Conservation (phyloP, 2,329 filamentous ascomycete species). For the Colletotrichum navitas region DNA sequence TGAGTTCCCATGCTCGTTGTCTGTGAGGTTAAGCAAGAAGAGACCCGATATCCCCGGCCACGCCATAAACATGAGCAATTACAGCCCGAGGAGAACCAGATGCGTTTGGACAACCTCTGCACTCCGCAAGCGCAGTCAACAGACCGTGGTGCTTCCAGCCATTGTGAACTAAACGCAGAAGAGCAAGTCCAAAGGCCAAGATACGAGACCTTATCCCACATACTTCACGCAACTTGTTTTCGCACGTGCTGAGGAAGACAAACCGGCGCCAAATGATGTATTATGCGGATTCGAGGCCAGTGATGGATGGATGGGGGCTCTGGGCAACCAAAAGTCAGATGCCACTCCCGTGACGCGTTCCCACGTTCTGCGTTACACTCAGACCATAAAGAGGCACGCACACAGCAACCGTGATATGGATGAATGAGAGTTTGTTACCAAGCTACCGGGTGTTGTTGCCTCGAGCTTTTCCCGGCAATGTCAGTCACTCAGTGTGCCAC, state of each 20-base stretch:
- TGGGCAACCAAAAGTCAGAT: not conserved
- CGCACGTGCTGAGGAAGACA: not conserved
- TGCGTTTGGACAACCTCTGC: not conserved
- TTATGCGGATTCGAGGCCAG: not conserved
- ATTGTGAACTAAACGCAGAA: too few relatives aligned
- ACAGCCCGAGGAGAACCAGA: not conserved
- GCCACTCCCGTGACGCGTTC: not conserved
- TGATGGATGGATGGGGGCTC: conserved; percentile 19
- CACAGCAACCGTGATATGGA: not conserved
- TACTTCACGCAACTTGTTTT: not conserved
- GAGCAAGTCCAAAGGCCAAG: not conserved
- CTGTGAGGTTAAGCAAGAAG: not conserved
- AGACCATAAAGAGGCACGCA: conserved; percentile 5
- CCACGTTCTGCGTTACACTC: not conserved
- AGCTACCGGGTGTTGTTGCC: conserved; percentile 7
- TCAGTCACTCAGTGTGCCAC: not conserved
- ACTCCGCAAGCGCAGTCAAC: not conserved
- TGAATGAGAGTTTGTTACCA: conserved; percentile 1
- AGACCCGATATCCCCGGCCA: not conserved
- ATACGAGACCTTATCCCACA: not conserved
- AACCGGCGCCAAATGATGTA: not conserved
- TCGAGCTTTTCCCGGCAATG: not conserved
- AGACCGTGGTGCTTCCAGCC: not conserved
- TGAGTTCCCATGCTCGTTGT: not conserved
- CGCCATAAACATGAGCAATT: not conserved